These are phyloP conservation scores for Purshia tridentata DNA, from an alignment of 306 rosid species.

Conservation along the genomic window DNA sequence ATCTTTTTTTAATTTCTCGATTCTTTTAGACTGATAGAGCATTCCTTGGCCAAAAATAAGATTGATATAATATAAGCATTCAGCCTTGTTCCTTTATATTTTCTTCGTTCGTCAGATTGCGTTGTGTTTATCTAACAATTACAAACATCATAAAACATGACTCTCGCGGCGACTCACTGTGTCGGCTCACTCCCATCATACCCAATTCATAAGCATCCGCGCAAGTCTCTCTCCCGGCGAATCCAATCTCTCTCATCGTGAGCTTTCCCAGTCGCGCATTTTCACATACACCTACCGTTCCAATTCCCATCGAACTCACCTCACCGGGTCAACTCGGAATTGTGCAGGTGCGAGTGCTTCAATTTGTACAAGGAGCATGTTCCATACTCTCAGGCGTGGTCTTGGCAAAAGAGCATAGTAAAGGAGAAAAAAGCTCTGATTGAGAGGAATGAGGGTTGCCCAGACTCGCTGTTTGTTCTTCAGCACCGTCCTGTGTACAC, in stretches of 20 bases:
- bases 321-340: neutral
- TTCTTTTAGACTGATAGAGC: no score
- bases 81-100: no score
- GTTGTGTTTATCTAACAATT: no score
- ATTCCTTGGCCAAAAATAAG: no score
- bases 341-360: constrained; percentile 63
- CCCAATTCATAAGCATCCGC: constrained; percentile 11
- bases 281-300: constrained; percentile 15
- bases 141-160: constrained; percentile 25
- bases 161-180: constrained; percentile 16
- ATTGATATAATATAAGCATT: no score
- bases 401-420: constrained; percentile 49
- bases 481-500: constrained; percentile 53
- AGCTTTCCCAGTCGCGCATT: constrained; percentile 25
- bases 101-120: no score
- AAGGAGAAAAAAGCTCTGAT: constrained; percentile 36
- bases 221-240: neutral
- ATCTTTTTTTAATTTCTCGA: no score
- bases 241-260: constrained; percentile 14
- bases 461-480: constrained; percentile 40
- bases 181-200: constrained; percentile 17
- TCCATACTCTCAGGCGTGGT: constrained; percentile 55
- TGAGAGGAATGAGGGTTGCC: constrained; percentile 27
- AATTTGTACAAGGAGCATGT: constrained; percentile 57
- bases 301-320: neutral